Percentiles rank a stretch among this genome's conserved stretches.
These are phyloP conservation scores for Saccharomyces hybrid DNA, from an alignment of 1,139 yeast species.

Conservation along the genomic window DNA sequence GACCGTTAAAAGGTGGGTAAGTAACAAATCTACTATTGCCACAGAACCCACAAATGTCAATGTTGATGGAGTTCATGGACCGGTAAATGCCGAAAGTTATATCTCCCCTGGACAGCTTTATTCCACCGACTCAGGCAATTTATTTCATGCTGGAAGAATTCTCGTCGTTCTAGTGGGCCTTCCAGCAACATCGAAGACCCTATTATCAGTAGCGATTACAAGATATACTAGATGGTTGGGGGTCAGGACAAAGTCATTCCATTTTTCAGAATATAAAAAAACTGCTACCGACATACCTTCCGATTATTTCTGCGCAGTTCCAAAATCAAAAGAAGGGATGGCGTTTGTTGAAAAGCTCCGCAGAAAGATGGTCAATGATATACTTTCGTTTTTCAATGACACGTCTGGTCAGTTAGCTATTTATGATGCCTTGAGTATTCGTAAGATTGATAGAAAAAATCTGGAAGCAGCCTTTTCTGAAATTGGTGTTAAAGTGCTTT, in stretches of 20 bases:
- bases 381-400: slow-evolving; percentile 59
- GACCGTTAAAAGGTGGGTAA: slow-evolving; percentile 41
- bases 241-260: slow-evolving; percentile 85
- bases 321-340: slow-evolving; percentile 47
- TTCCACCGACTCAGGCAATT: slow-evolving; percentile 80
- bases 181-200: slow-evolving; percentile 96
- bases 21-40: no score
- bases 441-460: slow-evolving; percentile 56
- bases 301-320: slow-evolving; percentile 63
- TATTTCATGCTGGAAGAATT: slow-evolving; percentile 93
- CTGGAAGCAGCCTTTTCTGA: slow-evolving; percentile 48
- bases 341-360: slow-evolving; percentile 53
- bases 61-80: slow-evolving; percentile 35
- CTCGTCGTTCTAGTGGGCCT: slow-evolving; percentile 85
- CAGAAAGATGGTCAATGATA: slow-evolving; percentile 60
- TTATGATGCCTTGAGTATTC: slow-evolving; percentile 90
- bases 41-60: no score
- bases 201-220: slow-evolving; percentile 82
- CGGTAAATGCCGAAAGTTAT: slow-evolving; percentile 31
- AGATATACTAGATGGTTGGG: slow-evolving; percentile 93
- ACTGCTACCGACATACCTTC: slow-evolving; percentile 50
- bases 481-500: slow-evolving; percentile 65
- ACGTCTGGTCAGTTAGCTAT: slow-evolving; percentile 90
- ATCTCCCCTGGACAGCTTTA: slow-evolving; percentile 79
- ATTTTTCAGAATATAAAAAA: slow-evolving; percentile 82